These are phyloP conservation scores for Magnusiomyces ingens DNA, from an alignment of 1,139 yeast species.

Conservation along the genomic window DNA sequence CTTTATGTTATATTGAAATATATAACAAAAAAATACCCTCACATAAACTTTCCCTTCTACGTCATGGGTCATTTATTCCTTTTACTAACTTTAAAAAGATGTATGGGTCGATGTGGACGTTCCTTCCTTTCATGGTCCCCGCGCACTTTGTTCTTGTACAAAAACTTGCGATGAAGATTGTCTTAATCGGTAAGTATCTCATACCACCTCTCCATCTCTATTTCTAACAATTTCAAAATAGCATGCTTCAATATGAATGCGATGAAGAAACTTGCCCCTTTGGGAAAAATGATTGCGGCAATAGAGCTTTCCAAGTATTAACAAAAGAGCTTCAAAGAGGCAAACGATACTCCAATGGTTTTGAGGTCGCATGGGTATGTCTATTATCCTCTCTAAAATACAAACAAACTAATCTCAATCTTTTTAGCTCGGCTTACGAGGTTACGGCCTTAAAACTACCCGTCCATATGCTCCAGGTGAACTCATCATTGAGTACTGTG, in stretches of 20 bases:
- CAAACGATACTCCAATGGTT: constrained; percentile 29
- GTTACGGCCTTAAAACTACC: constrained; percentile 35
- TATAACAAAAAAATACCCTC: neutral
- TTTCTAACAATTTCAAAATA: constrained; percentile 8
- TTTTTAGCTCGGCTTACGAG: constrained; percentile 29
- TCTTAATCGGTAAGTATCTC: constrained; percentile 24
- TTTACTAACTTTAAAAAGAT: constrained; percentile 14
- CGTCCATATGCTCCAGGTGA: constrained; percentile 33
- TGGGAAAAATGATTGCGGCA: constrained; percentile 35
- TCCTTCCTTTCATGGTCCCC: constrained; percentile 19
- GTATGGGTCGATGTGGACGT: constrained; percentile 26
- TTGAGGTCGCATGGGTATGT: constrained; percentile 29
- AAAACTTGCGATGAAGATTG: constrained; percentile 34
- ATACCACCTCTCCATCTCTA: neutral
- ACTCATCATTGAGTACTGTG: constrained; percentile 41
- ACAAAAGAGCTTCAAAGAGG: constrained; percentile 20
- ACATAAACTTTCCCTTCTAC: neutral
- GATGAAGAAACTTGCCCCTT: constrained; percentile 32
- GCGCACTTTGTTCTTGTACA: constrained; percentile 30
- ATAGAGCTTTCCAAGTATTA: constrained; percentile 31
- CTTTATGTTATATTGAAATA: constrained; percentile 5
- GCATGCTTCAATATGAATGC: constrained; percentile 35
- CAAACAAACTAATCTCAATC: neutral
- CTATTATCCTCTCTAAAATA: neutral
- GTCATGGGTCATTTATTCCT: neutral